phyloP scores from a whole-genome alignment of 1,139 yeast genomes.

The Hanseniaspora sp. region DNA sequence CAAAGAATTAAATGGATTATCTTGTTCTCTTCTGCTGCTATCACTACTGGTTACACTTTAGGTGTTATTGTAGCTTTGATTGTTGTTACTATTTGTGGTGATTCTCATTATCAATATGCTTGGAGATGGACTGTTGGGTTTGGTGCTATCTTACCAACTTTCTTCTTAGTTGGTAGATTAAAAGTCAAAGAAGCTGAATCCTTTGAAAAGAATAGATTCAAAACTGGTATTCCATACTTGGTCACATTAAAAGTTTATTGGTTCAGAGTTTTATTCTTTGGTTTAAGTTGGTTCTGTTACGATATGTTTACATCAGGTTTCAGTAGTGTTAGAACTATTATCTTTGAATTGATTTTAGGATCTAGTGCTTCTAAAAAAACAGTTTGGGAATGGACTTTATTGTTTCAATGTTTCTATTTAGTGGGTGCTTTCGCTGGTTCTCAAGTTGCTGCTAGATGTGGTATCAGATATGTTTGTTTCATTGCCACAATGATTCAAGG shows the following conservation, averaged over 20 bases:
- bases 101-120: conserved; percentile 59
- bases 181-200: conserved; percentile 61
- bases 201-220: conserved; percentile 60
- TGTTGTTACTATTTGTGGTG: conserved; percentile 67
- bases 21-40: conserved; percentile 81
- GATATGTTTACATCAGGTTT: conserved; percentile 82
- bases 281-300: conserved; percentile 80
- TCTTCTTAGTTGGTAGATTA: conserved; percentile 64
- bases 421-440: conserved; percentile 90
- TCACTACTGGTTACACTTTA: conserved; percentile 75
- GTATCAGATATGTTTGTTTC: conserved; percentile 70
- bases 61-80: conserved; percentile 81
- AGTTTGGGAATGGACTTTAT: conserved; percentile 87
- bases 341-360: conserved; percentile 49
- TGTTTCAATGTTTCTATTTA: conserved; percentile 72
- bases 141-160: conserved; percentile 81
- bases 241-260: conserved; percentile 69
- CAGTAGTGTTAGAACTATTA: conserved; percentile 69
- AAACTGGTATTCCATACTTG: conserved; percentile 53
- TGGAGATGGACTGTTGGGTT: conserved; percentile 86
- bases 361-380: conserved; percentile 47
- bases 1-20: conserved; percentile 78
- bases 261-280: conserved; percentile 60
- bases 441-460: conserved; percentile 65
- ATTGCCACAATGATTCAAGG: conserved; percentile 65